Evolutionary conservation across 208 protist genomes (phyloP).

Genomic region (Leishmania tropica): DNA sequence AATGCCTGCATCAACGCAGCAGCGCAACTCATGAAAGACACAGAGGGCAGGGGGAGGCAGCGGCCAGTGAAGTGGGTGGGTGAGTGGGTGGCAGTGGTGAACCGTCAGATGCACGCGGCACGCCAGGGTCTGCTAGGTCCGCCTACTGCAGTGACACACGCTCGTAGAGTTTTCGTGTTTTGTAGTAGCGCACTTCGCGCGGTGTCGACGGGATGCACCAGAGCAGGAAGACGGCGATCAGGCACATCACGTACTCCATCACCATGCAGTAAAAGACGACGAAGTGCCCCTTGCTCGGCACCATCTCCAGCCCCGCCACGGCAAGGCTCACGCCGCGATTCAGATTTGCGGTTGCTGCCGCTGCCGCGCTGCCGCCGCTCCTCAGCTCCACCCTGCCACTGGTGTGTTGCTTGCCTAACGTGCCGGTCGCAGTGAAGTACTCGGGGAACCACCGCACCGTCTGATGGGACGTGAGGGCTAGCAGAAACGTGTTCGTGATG

Average conservation of each 20-base stretch:
- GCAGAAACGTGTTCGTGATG: slow-evolving; percentile 61
- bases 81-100: background rate
- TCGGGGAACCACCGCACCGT: slow-evolving; percentile 37
- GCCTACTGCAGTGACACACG: slow-evolving; percentile 1
- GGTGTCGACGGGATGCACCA: slow-evolving; percentile 52
- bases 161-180: slow-evolving; percentile 23
- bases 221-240: slow-evolving; percentile 42
- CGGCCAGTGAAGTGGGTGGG: background rate
- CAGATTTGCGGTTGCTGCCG: background rate
- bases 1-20: background rate
- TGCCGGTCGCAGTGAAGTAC: background rate
- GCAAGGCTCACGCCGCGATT: background rate
- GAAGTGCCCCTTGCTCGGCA: slow-evolving; percentile 18
- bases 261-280: slow-evolving; percentile 29
- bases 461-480: slow-evolving; percentile 43
- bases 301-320: slow-evolving; percentile 11
- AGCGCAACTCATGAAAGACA: no score
- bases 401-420: slow-evolving; percentile 1
- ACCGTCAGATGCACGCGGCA: background rate
- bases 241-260: slow-evolving; percentile 52
- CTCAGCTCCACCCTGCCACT: background rate
- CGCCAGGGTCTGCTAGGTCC: background rate
- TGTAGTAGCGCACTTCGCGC: slow-evolving; percentile 37
- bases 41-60: background rate
- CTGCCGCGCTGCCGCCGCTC: background rate